Evolutionary conservation across 1,139 yeast species (phyloP), one percentile per base, ranked within the genome.

Genomic region (Blastobotrys elegans): DNA sequence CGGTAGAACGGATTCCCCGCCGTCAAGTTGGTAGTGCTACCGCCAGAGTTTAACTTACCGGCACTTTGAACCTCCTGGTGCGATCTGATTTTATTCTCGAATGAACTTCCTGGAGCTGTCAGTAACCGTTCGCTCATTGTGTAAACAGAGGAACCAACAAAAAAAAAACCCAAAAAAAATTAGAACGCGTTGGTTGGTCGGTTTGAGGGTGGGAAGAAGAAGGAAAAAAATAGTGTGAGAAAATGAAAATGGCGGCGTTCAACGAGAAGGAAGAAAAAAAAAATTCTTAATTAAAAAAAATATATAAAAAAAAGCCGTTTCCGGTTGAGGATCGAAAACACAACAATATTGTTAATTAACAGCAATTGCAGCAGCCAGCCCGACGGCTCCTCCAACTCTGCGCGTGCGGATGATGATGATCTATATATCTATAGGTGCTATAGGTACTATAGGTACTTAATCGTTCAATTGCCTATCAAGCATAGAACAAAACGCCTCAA

Each of bases 401-500:
- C n/a, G n/a, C n/a, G n/a, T n/a, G n/a, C n/a, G n/a, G n/a, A n/a
- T n/a, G n/a, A n/a, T n/a, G n/a, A n/a, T n/a, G n/a, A n/a, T n/a
- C n/a, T n/a, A n/a, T 30, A 30, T 4, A 30, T 30, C 14, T 30
- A 3, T 30, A 30, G n/a, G n/a, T 27, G 11, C 31, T 27, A 27
- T 27, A 11, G n/a, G 31, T n/a, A 11, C n/a, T 27, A 27, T 11
- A 27, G 11, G 11, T 27, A n/a, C n/a, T 27, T 27, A 27, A n/a
- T n/a, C 31, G n/a, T 27, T 31, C 16, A n/a, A 31, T 17, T 33
- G 24, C 14, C 24, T 10, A 10, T 43, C 43, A 27, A 49, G 30
- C 52, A 49, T 43, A 8, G 51, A 48, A 16, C 38, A 45, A 29
- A 57, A 57, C 41, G 59, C 53, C 21, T 56, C 60, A 45, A 55